These are phyloP conservation scores for Aspergillus quadrilineatus DNA, from an alignment of 2,329 filamentous ascomycete genomes.

Conservation along the genomic window DNA sequence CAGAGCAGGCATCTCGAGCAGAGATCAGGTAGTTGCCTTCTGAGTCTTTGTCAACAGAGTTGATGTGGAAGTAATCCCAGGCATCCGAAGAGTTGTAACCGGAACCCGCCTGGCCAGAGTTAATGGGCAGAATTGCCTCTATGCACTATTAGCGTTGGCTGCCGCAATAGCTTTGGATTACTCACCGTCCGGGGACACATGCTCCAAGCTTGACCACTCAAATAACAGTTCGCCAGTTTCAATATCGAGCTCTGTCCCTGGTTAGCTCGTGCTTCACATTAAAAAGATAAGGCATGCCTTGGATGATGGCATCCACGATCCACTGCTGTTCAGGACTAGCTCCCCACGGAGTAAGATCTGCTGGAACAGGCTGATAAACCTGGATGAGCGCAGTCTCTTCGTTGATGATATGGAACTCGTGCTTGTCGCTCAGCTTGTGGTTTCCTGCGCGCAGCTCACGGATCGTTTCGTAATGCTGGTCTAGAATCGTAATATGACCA, in stretches of 20 bases:
- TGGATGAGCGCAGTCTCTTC: conserved; percentile 56
- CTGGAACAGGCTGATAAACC: conserved; percentile 53
- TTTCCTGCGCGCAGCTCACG: conserved; percentile 50
- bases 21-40: conserved; percentile 51
- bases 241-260: conserved; percentile 44
- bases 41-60: conserved; percentile 42
- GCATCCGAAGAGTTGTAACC: conserved; percentile 41
- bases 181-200: conserved; percentile 53
- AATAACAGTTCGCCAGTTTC: conserved; percentile 57
- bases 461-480: conserved; percentile 57
- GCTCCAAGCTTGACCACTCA: conserved; percentile 59
- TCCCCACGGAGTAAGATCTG: conserved; percentile 48
- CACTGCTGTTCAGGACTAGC: conserved; percentile 52
- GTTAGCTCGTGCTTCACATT: neutral
- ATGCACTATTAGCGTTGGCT: neutral
- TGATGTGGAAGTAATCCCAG: conserved; percentile 56
- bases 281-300: conserved; percentile 45
- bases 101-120: conserved; percentile 45
- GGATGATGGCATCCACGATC: conserved; percentile 57
- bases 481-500: conserved; percentile 54
- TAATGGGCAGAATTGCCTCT: conserved; percentile 50
- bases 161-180: conserved; percentile 19
- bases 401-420: conserved; percentile 57
- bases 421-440: conserved; percentile 53
- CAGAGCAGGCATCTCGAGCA: conserved; percentile 41